A percentile compares a stretch with the other conserved stretches of the same genome.
Conservation (phyloP, 2,329 filamentous ascomycete species). For the Fusarium sp. region DNA sequence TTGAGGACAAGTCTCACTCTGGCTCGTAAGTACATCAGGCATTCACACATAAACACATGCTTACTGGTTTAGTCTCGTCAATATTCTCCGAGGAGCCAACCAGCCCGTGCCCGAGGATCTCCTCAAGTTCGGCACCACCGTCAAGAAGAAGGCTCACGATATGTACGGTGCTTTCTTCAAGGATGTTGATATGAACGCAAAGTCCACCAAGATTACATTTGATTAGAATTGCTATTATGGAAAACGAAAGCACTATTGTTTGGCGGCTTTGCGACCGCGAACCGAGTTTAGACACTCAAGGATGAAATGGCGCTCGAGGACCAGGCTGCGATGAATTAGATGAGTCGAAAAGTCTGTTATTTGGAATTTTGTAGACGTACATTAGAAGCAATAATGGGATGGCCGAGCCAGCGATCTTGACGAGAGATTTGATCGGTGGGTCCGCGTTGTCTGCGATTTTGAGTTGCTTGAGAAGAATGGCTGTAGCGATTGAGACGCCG, state of each 20-base stretch:
- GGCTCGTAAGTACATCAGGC: slow-evolving; percentile 74
- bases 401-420: slow-evolving; percentile 63
- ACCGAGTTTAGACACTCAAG: slow-evolving; percentile 62
- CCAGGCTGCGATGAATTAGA: slow-evolving; percentile 57
- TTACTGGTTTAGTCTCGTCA: slow-evolving; percentile 75
- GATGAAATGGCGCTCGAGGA: slow-evolving; percentile 67
- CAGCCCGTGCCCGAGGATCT: slow-evolving; percentile 91
- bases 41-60: background rate
- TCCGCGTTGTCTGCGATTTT: slow-evolving; percentile 41
- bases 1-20: slow-evolving; percentile 91
- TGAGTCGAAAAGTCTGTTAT: slow-evolving; percentile 29
- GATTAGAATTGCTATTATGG: slow-evolving; percentile 60
- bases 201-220: slow-evolving; percentile 93
- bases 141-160: slow-evolving; percentile 98
- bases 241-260: slow-evolving; percentile 40
- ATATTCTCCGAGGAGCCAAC: slow-evolving; percentile 92
- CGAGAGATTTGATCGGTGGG: slow-evolving; percentile 51
- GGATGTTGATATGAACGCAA: slow-evolving; percentile 84
- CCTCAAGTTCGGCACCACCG: slow-evolving; percentile 95
- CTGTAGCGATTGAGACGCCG: slow-evolving; percentile 46
- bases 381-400: slow-evolving; percentile 66
- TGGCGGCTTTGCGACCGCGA: slow-evolving; percentile 49
- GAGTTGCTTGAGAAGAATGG: slow-evolving; percentile 45
- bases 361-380: slow-evolving; percentile 62
- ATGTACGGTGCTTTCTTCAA: slow-evolving; percentile 97